These are phyloP conservation scores for Corniculantispora saksenae DNA, from an alignment of 2,329 filamentous ascomycete genomes.

Conservation along the genomic window DNA sequence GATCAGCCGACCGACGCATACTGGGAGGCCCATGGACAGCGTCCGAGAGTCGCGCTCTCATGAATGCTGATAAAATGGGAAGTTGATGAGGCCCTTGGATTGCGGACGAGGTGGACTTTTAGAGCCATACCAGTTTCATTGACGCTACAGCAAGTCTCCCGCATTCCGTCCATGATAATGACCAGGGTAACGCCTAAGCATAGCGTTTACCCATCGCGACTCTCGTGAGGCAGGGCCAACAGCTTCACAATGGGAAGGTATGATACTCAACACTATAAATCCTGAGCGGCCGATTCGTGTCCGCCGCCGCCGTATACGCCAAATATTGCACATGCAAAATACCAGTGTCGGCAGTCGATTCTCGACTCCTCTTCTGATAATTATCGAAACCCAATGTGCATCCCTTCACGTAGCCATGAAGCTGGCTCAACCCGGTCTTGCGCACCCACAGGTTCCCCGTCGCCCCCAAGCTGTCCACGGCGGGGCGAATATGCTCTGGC, in stretches of 20 bases:
- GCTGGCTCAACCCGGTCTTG: background rate
- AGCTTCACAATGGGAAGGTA: background rate
- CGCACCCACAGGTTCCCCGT: no score
- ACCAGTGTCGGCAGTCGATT: background rate
- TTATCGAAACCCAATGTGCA: background rate
- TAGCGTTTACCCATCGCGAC: background rate
- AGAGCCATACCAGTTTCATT: background rate
- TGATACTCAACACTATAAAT: background rate
- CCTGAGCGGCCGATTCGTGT: background rate
- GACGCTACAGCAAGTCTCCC: background rate
- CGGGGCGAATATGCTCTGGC: background rate
- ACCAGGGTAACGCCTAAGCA: background rate
- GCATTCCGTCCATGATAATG: background rate
- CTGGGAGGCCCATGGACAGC: slow-evolving; percentile 21
- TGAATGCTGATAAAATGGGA: no score
- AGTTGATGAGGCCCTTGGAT: no score
- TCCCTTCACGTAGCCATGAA: background rate
- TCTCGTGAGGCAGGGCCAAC: background rate
- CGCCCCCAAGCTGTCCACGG: background rate
- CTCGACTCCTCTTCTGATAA: background rate
- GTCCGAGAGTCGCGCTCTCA: slow-evolving; percentile 22
- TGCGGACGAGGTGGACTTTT: background rate
- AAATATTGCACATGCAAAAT: background rate
- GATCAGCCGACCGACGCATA: slow-evolving; percentile 8
- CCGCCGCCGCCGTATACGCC: background rate